Conservation (phyloP, 2,329 filamentous ascomycete species). For the Neofusicoccum ribis region DNA sequence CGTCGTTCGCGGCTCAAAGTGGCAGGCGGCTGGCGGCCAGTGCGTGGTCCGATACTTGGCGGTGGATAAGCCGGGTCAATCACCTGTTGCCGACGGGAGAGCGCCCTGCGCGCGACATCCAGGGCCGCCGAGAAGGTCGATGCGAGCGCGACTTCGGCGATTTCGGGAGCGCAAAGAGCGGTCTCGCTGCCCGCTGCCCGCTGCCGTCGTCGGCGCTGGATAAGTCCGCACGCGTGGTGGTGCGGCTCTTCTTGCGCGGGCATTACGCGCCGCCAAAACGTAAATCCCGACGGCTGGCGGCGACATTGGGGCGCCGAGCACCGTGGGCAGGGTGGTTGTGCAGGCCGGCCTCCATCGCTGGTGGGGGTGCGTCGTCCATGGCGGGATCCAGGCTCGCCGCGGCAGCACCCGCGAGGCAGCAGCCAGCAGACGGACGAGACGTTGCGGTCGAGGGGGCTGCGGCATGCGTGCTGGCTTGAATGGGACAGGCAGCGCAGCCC, state of each 20-base stretch:
- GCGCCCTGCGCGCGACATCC: not conserved
- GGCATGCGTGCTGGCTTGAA: not conserved
- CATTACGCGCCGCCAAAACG: conserved; percentile 1
- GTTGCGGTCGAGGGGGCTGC: too few relatives aligned
- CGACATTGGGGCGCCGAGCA: not conserved
- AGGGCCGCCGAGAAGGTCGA: conserved; percentile 8
- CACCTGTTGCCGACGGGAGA: not conserved
- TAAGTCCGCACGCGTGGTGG: conserved; percentile 3
- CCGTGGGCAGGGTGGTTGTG: too few relatives aligned
- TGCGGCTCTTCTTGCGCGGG: not conserved
- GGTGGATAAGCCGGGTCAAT: conserved; percentile 13
- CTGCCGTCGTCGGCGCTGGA: not conserved
- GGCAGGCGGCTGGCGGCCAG: not conserved
- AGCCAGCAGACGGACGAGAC: not conserved
- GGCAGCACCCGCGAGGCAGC: not conserved
- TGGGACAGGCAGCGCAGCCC: not conserved
- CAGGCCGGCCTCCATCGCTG: not conserved
- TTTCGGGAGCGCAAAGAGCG: not conserved
- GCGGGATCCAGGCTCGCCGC: too few relatives aligned
- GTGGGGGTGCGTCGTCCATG: too few relatives aligned
- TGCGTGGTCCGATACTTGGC: not conserved
- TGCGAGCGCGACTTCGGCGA: not conserved
- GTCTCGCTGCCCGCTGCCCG: not conserved
- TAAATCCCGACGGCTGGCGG: not conserved
- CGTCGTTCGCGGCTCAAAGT: not conserved